phyloP scores from a whole-genome alignment of 345 rosid genomes.

The Hypericum androsaemum region DNA sequence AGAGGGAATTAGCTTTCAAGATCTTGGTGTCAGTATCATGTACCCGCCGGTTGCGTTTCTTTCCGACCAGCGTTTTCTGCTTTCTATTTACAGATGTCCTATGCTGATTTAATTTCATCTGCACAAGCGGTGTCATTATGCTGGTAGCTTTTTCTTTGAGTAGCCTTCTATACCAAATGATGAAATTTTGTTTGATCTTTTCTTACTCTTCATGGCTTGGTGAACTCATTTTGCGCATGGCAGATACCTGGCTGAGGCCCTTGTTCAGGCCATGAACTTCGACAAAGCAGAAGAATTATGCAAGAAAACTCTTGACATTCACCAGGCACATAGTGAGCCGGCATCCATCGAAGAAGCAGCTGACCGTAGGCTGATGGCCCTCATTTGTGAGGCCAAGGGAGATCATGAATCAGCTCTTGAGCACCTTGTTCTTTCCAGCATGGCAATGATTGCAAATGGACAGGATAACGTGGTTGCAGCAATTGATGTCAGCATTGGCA shows the following conservation, averaged over 20 bases:
- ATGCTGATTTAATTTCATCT: too few species aligned
- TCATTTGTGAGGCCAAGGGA: conserved; percentile 87
- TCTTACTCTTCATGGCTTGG: background rate
- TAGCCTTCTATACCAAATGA: background rate
- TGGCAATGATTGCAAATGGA: conserved; percentile 95
- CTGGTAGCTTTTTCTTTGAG: background rate
- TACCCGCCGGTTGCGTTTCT: too few species aligned
- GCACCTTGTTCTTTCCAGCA: conserved; percentile 96
- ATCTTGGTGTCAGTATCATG: too few species aligned
- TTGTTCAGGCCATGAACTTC: conserved; percentile 98
- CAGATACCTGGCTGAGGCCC: conserved; percentile 97
- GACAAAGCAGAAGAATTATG: conserved; percentile 92
- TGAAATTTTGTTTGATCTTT: background rate
- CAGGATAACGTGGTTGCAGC: conserved; percentile 94
- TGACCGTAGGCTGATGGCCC: conserved; percentile 91
- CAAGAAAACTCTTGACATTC: conserved; percentile 89
- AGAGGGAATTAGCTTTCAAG: too few species aligned
- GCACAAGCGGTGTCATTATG: too few species aligned
- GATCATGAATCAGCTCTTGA: conserved; percentile 88
- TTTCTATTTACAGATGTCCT: too few species aligned
- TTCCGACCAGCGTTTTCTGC: too few species aligned
- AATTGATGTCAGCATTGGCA: conserved; percentile 93
- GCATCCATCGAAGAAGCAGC: conserved; percentile 97
- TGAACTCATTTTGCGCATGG: background rate
- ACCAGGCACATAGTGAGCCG: conserved; percentile 91